Base-by-base conservation (phyloP, 345 rosid species). In the Gossypium stocksii region DNA sequence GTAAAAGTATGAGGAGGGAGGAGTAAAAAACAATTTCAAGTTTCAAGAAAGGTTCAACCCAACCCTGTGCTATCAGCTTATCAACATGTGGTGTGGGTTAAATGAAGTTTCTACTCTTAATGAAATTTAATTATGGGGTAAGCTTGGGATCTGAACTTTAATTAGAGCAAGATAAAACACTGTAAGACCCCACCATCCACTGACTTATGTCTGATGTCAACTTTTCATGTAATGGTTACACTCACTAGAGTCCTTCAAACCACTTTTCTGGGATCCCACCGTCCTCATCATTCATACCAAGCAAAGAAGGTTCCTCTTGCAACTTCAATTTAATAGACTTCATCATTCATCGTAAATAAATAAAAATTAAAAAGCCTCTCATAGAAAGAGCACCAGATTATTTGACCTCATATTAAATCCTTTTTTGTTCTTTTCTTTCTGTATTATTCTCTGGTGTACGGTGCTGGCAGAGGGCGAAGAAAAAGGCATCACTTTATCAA, bases 161-260 rank as follows among this genome's bases (percentile, higher is more conserved):
- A 49, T 51, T 69, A 25, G 72, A 68, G 27, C 52, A 23, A 38
- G 25, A 66, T 12, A 19, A 54, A 41, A 49, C 38, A 49, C 46
- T 59, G 19, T 58, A 62, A 14, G 85, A 68, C 71, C 83, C 79
- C 80, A 77, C 81, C 13, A 58, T 63, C 64, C 72, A 71, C 76
- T 6, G 38, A 8, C 63, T 71, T 66, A 34, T 27, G 72, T 78
- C 69, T 22, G 46, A 44, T 25, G 43, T 45, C 67, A 73, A 63
- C 75, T 65, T 22, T 64, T 19, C 77, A 61, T 74, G 80, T 56
- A 22, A 78, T 74, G 75, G 75, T 72, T 74, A 71, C 71, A 13
- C 80, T 9, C 79, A 56, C 72, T 74, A 66, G 77, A 76, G 72
- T 73, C 67, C n/a, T 54, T 49, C 13, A 13, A 13, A 13, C 53